Evolutionary conservation across 768 basidiomycete species (phyloP), one percentile per base, ranked within the genome.

Genomic region (Asterophora lycoperdoides): DNA sequence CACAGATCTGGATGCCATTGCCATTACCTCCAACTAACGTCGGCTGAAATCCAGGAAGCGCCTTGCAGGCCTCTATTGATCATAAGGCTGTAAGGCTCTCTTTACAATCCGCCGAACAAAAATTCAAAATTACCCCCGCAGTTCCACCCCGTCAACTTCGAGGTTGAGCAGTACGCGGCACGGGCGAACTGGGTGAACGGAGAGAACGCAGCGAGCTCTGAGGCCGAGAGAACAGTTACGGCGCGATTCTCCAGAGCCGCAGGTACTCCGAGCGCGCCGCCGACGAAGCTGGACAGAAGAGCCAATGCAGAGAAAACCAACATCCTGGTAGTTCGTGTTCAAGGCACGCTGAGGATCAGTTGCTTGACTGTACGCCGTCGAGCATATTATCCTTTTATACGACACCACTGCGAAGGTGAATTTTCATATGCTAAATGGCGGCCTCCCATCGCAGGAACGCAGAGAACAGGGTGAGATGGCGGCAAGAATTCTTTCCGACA

Each of bases 151-250:
- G 58, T 56, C 14, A 75, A 51, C 38, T 58, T 64, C 50, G 53
- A 59, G 1, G 72, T 64, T 4, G 66, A 34, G 52, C 80, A 81
- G 58, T 82, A 81, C 13, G 79, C 75, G 1, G 79, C 80, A 23
- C 77, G 67, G 18, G 80, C 76, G 58, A 82, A 76, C 58, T 77
- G 67, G 0, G 75, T 70, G 44, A 68, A 80, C 8, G 78, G 77
- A 1, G 67, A 63, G 20, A 76, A 67, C n/a, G 51, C 62, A 9
- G 67, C 46, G 36, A 78, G 58, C 42, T 71, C 61, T 0, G 58
- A 39, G 0, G 66, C 10, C 0, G 73, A 64, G 4, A 68, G 23
- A 5, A 58, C 45, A 6, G 64, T 60, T 7, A 57, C 56, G 5
- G 56, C 41, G 33, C 64, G 58, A 23, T 53, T 46, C 15, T 47